These are phyloP conservation scores for Knoxdaviesia proteae DNA, from an alignment of 2,329 filamentous ascomycete genomes.

Conservation along the genomic window DNA sequence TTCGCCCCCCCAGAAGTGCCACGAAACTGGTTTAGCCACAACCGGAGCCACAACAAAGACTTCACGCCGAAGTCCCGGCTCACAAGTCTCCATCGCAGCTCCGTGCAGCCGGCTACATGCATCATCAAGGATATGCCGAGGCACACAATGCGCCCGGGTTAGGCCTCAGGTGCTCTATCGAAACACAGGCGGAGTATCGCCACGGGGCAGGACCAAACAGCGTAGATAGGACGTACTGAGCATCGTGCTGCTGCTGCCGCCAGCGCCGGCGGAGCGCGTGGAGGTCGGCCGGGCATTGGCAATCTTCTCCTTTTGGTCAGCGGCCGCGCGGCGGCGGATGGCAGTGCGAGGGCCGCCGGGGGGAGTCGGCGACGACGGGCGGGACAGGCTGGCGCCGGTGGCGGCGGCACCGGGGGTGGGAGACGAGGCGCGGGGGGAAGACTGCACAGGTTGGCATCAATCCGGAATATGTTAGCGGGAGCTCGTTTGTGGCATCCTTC, in stretches of 20 bases:
- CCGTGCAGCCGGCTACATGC: not conserved
- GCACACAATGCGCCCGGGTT: too few relatives aligned
- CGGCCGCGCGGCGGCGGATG: constrained; percentile 83
- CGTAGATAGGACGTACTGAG: constrained; percentile 44
- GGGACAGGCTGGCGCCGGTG: constrained; percentile 49
- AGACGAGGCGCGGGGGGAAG: constrained; percentile 39
- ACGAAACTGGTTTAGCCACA: not conserved
- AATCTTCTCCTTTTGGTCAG: constrained; percentile 92
- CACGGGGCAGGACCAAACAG: not conserved
- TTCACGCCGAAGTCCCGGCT: too few relatives aligned
- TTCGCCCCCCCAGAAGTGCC: not conserved
- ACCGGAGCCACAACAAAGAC: not conserved
- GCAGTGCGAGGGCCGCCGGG: constrained; percentile 89
- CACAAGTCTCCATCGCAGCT: too few relatives aligned
- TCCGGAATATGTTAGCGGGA: not conserved
- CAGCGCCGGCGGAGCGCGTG: constrained; percentile 82
- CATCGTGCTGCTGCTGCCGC: constrained; percentile 96
- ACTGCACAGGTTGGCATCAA: constrained; percentile 15
- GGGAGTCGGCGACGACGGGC: constrained; percentile 68
- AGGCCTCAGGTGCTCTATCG: too few relatives aligned
- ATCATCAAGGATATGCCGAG: not conserved
- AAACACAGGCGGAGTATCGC: too few relatives aligned
- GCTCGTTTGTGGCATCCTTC: too few relatives aligned
- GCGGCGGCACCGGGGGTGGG: constrained; percentile 33
- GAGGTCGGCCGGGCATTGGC: constrained; percentile 84